Percentiles rank a stretch among this genome's conserved stretches.
Conservation (phyloP, 306 rosid species). For the Cicer cuneatum region DNA sequence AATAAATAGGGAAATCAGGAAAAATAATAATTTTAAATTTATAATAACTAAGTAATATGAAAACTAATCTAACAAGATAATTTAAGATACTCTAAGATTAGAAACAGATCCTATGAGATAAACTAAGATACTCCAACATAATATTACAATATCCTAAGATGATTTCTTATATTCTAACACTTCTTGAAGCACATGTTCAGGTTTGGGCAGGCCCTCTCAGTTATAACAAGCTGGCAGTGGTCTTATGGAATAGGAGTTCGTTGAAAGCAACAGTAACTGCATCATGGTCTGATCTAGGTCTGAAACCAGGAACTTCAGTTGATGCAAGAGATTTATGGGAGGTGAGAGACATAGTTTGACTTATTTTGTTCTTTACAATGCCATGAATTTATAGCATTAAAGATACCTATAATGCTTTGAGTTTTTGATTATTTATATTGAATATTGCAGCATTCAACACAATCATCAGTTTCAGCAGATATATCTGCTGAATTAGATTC, state of each 20-base stretch:
- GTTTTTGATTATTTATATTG: not conserved
- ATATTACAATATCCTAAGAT: no score
- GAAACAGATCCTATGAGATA: not conserved
- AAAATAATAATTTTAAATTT: not conserved
- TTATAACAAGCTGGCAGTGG: slow-evolving; percentile 52
- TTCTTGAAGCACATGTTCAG: slow-evolving; percentile 46
- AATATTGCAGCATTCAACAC: slow-evolving; percentile 62
- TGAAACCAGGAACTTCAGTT: slow-evolving; percentile 47
- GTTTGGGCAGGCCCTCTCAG: slow-evolving; percentile 82
- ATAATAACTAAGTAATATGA: not conserved
- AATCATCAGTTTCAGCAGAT: slow-evolving; percentile 40
- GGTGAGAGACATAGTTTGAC: no score
- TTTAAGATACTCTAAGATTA: not conserved
- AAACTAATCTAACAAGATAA: no score
- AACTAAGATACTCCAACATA: not conserved
- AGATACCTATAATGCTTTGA: not conserved
- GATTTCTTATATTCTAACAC: no score
- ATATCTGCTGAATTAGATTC: slow-evolving; percentile 58
- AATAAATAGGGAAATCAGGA: not conserved
- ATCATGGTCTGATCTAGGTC: slow-evolving; percentile 65
- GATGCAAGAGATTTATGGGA: no score
- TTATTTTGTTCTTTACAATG: not conserved
- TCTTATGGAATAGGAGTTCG: slow-evolving; percentile 72
- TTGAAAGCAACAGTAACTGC: slow-evolving; percentile 58
- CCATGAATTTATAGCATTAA: not conserved